Evolutionary conservation across 306 rosid genomes (phyloP), one percentile per base, ranked within the genome.

Genomic region (Mimosa pudica): DNA sequence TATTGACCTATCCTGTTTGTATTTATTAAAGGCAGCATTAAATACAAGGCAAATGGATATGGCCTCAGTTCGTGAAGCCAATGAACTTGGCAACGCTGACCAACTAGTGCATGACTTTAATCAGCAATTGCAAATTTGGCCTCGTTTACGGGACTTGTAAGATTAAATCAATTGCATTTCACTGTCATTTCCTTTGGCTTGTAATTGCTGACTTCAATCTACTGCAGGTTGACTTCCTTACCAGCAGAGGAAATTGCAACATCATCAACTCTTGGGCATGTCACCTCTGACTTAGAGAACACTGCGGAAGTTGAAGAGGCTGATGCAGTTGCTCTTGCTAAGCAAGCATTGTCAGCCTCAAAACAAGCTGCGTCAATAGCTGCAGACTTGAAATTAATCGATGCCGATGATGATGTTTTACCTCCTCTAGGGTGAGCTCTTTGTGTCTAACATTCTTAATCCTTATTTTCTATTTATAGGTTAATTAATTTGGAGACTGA

Each of bases 321-420:
- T 58, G 75, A 84, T 36, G 90, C 78, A 17, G 74, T 92, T 81
- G 64, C 86, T 41, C 91, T 92, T 63, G 97, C 98, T 52, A 86
- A 87, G 89, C 82, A 80, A 84, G 95, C 97, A 49, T 80, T 95
- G 89, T 81, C 85, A 60, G 95, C 94, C 75, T 92, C 97, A 60
- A 84, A 84, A 77, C 87, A 89, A 83, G 97, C 97, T 51, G 90
- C 87, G 51, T 88, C 78, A 14, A 76, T 83, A 72, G 88, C 89
- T 55, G 89, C 79, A 24, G 92, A 76, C 75, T 82, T 86, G 75
- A 75, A 79, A 83, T 68, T 71, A 33, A 62, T 82, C 77, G 76
- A 68, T 58, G 54, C 54, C n/a, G 77, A 77, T 71, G 89, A 81
- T 51, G 87, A 86, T 79, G 83, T 70, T 81, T 82, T 83, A 58